Conservation (phyloP, 805 yeast species). For the Ogataea haglerorum region DNA sequence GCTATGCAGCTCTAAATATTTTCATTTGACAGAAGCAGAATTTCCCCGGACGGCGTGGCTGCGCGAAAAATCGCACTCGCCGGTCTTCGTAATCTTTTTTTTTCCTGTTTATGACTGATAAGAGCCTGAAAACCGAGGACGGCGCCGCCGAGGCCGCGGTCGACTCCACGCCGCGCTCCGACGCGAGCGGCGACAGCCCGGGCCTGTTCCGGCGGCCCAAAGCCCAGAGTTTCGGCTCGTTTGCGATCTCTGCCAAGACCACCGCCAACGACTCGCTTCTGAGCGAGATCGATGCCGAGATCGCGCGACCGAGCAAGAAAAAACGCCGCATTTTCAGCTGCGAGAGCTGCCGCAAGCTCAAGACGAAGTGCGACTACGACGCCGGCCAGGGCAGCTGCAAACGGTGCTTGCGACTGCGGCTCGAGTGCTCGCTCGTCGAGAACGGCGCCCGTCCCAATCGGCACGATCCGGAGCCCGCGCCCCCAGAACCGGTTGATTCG, state of each 20-base stretch:
- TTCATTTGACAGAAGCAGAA: neutral
- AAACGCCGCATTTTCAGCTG: conserved; percentile 39
- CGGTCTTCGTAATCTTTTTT: neutral
- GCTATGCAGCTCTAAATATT: conserved; percentile 8
- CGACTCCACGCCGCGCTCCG: neutral
- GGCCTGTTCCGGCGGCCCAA: neutral
- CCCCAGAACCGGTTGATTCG: conserved; percentile 1
- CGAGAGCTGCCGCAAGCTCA: conserved; percentile 49
- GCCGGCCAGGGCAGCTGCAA: conserved; percentile 44
- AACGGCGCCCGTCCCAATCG: neutral
- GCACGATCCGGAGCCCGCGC: neutral
- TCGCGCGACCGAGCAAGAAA: conserved; percentile 11
- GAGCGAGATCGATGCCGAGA: conserved; percentile 17
- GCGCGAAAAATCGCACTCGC: neutral
- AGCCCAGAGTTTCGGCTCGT: conserved; percentile 21
- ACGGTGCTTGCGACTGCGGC: conserved; percentile 45
- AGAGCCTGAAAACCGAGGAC: neutral
- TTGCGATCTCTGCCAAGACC: conserved; percentile 16
- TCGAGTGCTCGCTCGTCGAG: conserved; percentile 43
- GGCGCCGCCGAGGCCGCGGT: conserved; percentile 1
- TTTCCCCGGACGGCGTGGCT: conserved; percentile 8
- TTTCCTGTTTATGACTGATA: neutral
- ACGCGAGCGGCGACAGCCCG: neutral
- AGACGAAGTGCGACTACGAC: conserved; percentile 56
- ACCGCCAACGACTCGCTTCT: conserved; percentile 23